Conservation (phyloP, 371 early-diverging fungal species). For the Mortierella sp. region DNA sequence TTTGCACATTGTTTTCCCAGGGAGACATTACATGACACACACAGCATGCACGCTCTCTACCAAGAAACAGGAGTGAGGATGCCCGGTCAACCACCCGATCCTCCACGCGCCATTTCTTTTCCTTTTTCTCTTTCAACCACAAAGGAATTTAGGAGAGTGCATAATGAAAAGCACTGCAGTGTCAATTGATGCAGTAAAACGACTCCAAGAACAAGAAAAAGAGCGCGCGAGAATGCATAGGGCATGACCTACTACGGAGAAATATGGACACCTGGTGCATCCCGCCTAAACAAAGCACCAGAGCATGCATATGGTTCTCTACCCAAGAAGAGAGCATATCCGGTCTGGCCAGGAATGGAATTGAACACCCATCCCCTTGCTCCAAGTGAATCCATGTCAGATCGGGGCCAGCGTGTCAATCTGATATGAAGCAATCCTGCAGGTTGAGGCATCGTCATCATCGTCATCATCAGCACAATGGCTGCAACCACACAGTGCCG, state of each 20-base stretch:
- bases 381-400: neutral
- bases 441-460: no score
- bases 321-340: no score
- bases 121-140: neutral
- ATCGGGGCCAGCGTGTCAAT: neutral
- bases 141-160: neutral
- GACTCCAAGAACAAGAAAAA: neutral
- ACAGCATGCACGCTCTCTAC: neutral
- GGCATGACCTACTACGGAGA: no score
- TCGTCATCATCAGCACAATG: no score
- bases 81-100: conserved; percentile 1
- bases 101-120: conserved; percentile 1
- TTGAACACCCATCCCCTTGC: neutral
- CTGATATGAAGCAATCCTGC: no score
- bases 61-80: neutral
- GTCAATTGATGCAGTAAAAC: neutral
- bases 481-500: no score
- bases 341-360: neutral
- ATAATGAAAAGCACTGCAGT: neutral
- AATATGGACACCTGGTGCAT: no score
- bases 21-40: neutral
- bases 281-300: no score
- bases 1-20: neutral
- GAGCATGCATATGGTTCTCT: no score
- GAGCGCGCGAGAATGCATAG: neutral